phyloP scores from a whole-genome alignment of 768 basidiomycete species.

The Ephemerocybe angulata region DNA sequence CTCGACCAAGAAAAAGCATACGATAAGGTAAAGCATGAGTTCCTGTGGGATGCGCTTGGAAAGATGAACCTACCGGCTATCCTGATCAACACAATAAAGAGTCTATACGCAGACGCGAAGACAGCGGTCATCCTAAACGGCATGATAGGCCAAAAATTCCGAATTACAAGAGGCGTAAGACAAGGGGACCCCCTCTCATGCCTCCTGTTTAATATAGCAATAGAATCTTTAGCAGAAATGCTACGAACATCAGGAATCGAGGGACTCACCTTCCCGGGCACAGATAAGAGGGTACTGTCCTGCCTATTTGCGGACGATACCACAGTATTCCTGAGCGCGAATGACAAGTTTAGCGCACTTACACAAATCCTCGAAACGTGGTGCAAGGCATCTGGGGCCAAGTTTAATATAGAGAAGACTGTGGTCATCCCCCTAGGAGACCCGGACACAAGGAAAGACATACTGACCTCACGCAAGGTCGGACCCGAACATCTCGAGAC shows the following conservation, averaged over 20 bases:
- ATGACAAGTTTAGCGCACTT: slow-evolving; percentile 23
- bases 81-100: slow-evolving; percentile 23
- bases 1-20: slow-evolving; percentile 39
- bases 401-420: slow-evolving; percentile 41
- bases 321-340: slow-evolving; percentile 26
- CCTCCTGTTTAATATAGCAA: slow-evolving; percentile 36
- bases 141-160: slow-evolving; percentile 18
- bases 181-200: slow-evolving; percentile 39
- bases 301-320: slow-evolving; percentile 42
- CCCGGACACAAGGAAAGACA: slow-evolving; percentile 11
- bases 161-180: slow-evolving; percentile 28
- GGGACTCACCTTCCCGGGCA: slow-evolving; percentile 21
- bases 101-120: slow-evolving; percentile 25
- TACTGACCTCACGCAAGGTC: slow-evolving; percentile 8
- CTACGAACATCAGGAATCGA: slow-evolving; percentile 26
- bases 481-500: neutral
- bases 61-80: slow-evolving; percentile 14
- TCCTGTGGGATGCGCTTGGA: slow-evolving; percentile 21
- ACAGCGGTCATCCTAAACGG: slow-evolving; percentile 36
- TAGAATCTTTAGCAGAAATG: slow-evolving; percentile 32
- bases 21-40: slow-evolving; percentile 31
- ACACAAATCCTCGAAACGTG: slow-evolving; percentile 27
- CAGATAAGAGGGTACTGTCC: slow-evolving; percentile 20
- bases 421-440: slow-evolving; percentile 33
- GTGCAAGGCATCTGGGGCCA: slow-evolving; percentile 37